phyloP scores from a whole-genome alignment of 2,329 filamentous ascomycete genomes.

The Penicillium psychrosexuale region DNA sequence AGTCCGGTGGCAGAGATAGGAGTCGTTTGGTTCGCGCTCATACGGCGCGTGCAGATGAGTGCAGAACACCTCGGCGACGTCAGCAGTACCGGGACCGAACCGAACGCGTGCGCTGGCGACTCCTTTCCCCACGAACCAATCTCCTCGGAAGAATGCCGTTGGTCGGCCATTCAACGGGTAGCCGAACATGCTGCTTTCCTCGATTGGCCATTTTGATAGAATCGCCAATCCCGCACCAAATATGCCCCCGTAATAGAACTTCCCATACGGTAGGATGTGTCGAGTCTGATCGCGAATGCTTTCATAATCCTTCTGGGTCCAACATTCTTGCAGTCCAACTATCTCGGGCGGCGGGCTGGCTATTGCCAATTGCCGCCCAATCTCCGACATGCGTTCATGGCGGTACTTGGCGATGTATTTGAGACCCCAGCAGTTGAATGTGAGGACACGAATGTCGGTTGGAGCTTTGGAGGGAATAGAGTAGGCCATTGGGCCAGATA shows the following conservation, averaged over 20 bases:
- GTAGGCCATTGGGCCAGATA: slow-evolving; percentile 15
- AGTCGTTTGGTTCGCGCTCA: slow-evolving; percentile 72
- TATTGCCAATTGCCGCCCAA: slow-evolving; percentile 73
- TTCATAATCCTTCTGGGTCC: slow-evolving; percentile 79
- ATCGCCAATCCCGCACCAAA: slow-evolving; percentile 89
- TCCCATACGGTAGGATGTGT: slow-evolving; percentile 77
- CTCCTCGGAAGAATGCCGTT: slow-evolving; percentile 88
- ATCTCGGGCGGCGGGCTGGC: slow-evolving; percentile 71
- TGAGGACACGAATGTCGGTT: slow-evolving; percentile 71
- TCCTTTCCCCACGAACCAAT: slow-evolving; percentile 96
- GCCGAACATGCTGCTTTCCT: slow-evolving; percentile 77
- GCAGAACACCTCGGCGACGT: slow-evolving; percentile 84
- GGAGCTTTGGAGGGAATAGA: slow-evolving; percentile 37
- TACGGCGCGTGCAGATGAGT: slow-evolving; percentile 92
- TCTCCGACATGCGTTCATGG: slow-evolving; percentile 73
- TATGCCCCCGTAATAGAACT: slow-evolving; percentile 87
- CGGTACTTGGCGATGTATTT: slow-evolving; percentile 80
- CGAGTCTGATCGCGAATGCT: slow-evolving; percentile 71
- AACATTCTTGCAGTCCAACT: slow-evolving; percentile 93
- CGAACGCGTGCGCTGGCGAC: slow-evolving; percentile 79
- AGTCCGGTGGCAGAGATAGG: slow-evolving; percentile 84
- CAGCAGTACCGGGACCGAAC: slow-evolving; percentile 60
- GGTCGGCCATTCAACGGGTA: slow-evolving; percentile 94
- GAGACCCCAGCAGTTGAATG: slow-evolving; percentile 96
- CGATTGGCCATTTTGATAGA: slow-evolving; percentile 86